Evolutionary conservation across 805 yeast species (phyloP).

Genomic region (Clavispora vitiphila): DNA sequence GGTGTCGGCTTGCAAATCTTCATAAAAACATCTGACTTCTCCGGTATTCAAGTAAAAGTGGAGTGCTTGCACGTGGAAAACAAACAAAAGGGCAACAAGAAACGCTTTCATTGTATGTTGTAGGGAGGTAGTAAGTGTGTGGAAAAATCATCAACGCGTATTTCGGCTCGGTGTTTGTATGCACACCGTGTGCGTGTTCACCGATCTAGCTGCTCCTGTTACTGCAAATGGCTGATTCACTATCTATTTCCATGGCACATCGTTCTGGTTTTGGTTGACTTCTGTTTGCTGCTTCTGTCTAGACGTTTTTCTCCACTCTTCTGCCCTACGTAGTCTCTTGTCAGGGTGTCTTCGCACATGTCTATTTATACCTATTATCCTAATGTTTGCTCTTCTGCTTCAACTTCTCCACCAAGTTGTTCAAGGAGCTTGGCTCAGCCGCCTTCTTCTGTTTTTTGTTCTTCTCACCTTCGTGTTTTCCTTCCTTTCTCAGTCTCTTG

Average conservation of each 20-base stretch:
- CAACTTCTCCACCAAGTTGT: slow-evolving; percentile 44
- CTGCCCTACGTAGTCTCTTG: background rate
- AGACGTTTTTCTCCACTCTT: no score
- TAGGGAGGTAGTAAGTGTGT: background rate
- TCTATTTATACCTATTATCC: background rate
- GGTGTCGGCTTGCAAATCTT: slow-evolving; percentile 73
- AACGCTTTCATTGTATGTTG: slow-evolving; percentile 6
- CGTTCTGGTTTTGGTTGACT: no score
- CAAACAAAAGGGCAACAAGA: slow-evolving; percentile 7
- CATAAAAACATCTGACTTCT: slow-evolving; percentile 75
- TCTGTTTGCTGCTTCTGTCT: no score
- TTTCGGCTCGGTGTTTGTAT: background rate
- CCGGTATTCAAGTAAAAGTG: slow-evolving; percentile 80
- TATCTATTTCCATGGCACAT: no score
- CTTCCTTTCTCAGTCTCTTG: slow-evolving; percentile 35
- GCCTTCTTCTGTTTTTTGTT: slow-evolving; percentile 3
- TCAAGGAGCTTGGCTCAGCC: slow-evolving; percentile 6
- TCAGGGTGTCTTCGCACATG: background rate
- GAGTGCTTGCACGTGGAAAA: slow-evolving; percentile 36
- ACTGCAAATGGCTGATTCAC: no score
- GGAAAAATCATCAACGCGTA: slow-evolving; percentile 2
- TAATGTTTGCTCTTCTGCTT: slow-evolving; percentile 33
- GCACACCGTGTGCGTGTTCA: background rate
- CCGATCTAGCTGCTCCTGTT: background rate
- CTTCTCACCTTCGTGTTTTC: slow-evolving; percentile 5